These are phyloP conservation scores for Moniliophthora roreri DNA, from an alignment of 1,284 basidiomycete species.

Conservation along the genomic window DNA sequence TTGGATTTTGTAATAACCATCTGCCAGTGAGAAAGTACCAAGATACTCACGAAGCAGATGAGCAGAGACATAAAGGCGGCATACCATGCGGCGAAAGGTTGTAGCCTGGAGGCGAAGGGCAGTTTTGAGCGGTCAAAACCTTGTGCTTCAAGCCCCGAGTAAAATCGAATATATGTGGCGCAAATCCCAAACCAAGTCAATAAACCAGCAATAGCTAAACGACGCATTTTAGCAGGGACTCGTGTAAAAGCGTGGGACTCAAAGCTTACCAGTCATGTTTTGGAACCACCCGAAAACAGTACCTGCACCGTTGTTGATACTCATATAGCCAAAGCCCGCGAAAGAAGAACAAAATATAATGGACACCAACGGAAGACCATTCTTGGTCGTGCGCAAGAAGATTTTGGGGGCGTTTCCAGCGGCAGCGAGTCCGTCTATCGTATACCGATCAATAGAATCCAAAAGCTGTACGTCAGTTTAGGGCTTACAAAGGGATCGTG, in stretches of 20 bases:
- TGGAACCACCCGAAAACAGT: conserved; percentile 78
- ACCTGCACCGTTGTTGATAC: conserved; percentile 55
- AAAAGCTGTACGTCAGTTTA: not conserved
- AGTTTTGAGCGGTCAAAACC: conserved; percentile 66
- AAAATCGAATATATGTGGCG: conserved; percentile 80
- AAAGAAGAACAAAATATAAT: conserved; percentile 70
- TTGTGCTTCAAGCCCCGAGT: conserved; percentile 73
- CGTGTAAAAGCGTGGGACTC: conserved; percentile 18
- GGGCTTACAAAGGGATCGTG: conserved; percentile 73
- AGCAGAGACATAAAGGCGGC: conserved; percentile 50
- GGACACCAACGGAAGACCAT: conserved; percentile 76
- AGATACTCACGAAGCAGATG: conserved; percentile 64
- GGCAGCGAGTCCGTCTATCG: conserved; percentile 70
- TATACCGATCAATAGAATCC: conserved; percentile 8
- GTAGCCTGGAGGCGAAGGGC: conserved; percentile 62
- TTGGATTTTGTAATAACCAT: not conserved
- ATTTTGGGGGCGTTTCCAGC: conserved; percentile 77
- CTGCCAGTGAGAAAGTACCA: not conserved
- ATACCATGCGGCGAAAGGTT: conserved; percentile 79
- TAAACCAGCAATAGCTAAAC: conserved; percentile 43
- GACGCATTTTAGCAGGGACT: conserved; percentile 40
- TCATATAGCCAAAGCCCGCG: conserved; percentile 74
- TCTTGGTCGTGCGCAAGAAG: conserved; percentile 66
- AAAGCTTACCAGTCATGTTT: conserved; percentile 55
- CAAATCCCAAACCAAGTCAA: conserved; percentile 87